Evolutionary conservation across 345 rosid species (phyloP).

Genomic region (Camelina laxa): DNA sequence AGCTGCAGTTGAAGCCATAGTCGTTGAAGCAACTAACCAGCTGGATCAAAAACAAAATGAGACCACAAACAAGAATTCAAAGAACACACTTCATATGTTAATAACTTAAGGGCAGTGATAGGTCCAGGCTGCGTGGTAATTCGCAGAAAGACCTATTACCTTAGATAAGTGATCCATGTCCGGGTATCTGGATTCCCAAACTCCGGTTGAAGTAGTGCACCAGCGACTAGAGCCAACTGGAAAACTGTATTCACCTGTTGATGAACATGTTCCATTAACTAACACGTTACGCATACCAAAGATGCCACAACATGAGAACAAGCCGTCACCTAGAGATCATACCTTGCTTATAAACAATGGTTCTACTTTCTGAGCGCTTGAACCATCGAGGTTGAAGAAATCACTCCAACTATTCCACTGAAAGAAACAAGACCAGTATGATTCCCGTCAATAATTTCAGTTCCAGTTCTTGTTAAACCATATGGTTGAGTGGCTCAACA

Average conservation of each 20-base stretch:
- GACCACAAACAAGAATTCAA: conserved; percentile 22
- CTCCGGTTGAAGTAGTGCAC: conserved; percentile 90
- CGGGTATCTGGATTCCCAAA: conserved; percentile 72
- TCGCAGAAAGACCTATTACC: conserved; percentile 50
- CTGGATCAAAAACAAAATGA: conserved; percentile 44
- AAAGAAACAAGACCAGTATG: conserved; percentile 32
- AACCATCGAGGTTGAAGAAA: conserved; percentile 82
- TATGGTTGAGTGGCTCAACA: neutral
- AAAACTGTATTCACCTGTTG: conserved; percentile 91
- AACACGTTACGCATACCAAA: neutral
- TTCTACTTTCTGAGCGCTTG: conserved; percentile 71
- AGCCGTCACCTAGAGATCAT: conserved; percentile 1
- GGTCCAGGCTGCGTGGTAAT: neutral
- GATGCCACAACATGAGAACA: neutral
- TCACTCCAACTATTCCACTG: conserved; percentile 82
- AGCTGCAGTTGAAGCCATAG: conserved; percentile 78
- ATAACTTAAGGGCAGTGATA: neutral
- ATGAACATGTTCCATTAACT: conserved; percentile 2
- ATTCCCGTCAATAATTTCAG: conserved; percentile 15
- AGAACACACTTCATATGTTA: neutral
- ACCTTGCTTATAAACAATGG: conserved; percentile 97
- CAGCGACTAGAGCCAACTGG: conserved; percentile 85
- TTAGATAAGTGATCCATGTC: conserved; percentile 69
- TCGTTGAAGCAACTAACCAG: conserved; percentile 85
- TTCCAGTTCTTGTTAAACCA: neutral